These are phyloP conservation scores for Blastobotrys americana DNA, from an alignment of 805 yeast genomes.

Conservation along the genomic window DNA sequence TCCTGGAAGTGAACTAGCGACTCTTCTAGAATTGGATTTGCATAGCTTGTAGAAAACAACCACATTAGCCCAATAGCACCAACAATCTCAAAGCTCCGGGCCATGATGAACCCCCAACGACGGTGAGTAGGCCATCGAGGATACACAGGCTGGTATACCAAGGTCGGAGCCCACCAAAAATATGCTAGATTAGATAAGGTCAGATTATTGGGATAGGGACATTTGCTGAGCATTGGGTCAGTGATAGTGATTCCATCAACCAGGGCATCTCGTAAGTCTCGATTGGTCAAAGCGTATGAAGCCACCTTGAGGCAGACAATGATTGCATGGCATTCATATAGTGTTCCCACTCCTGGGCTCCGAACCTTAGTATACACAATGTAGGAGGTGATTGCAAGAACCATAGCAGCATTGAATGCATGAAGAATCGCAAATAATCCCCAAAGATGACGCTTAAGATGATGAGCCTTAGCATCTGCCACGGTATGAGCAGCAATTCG, in stretches of 20 bases:
- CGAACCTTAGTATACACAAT: slow-evolving; percentile 31
- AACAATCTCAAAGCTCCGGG: slow-evolving; percentile 33
- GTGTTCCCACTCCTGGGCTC: slow-evolving; percentile 40
- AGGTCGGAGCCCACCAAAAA: slow-evolving; percentile 42
- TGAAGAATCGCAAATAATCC: slow-evolving; percentile 30
- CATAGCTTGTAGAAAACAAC: slow-evolving; percentile 37
- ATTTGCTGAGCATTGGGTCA: slow-evolving; percentile 31
- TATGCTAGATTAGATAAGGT: slow-evolving; percentile 31
- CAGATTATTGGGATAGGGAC: slow-evolving; percentile 37
- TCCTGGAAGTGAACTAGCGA: slow-evolving; percentile 27
- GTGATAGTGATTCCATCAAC: slow-evolving; percentile 11
- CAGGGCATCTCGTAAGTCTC: slow-evolving; percentile 36
- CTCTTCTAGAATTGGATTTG: slow-evolving; percentile 37
- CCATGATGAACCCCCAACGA: slow-evolving; percentile 29
- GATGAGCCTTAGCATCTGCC: slow-evolving; percentile 6
- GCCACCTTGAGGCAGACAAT: slow-evolving; percentile 36
- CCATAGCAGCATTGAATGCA: slow-evolving; percentile 25
- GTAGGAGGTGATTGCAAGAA: slow-evolving; percentile 26
- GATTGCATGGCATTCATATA: slow-evolving; percentile 36
- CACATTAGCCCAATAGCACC: slow-evolving; percentile 30
- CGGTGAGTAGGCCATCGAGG: slow-evolving; percentile 31
- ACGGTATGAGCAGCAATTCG: slow-evolving; percentile 22
- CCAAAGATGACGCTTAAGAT: slow-evolving; percentile 26
- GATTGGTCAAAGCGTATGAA: slow-evolving; percentile 39
- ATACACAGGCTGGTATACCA: slow-evolving; percentile 43